phyloP scores from a whole-genome alignment of 192 early-diverging fungal species.

The Allomyces macrogynus region DNA sequence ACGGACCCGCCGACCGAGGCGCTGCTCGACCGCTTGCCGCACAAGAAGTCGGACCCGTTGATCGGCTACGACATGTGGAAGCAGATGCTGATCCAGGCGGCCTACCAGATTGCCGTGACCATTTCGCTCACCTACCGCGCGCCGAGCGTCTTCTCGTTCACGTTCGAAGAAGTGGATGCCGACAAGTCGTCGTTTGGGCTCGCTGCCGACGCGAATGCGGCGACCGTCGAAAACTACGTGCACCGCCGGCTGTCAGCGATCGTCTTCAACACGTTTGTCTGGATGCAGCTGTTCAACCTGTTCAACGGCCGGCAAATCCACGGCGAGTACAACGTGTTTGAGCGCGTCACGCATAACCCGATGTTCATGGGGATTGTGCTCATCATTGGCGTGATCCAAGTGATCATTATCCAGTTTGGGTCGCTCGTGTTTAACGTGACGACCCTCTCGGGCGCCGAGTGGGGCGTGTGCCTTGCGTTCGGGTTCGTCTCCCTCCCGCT shows the following conservation, averaged over 20 bases:
- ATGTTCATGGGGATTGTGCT: conserved; percentile 66
- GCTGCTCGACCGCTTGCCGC: no score
- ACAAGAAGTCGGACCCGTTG: no score
- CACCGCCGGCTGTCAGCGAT: conserved; percentile 33
- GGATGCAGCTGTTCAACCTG: conserved; percentile 87
- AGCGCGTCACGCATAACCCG: conserved; percentile 47
- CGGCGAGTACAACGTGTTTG: conserved; percentile 61
- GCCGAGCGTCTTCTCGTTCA: conserved; percentile 46
- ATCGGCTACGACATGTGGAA: no score
- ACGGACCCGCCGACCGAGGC: no score
- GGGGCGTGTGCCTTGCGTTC: conserved; percentile 60
- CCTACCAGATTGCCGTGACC: no score
- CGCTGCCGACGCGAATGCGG: no score
- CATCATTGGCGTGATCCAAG: conserved; percentile 53
- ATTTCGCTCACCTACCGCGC: no score
- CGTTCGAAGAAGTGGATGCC: background rate
- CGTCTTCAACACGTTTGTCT: conserved; percentile 87
- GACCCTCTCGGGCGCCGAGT: conserved; percentile 42
- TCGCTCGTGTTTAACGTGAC: conserved; percentile 61
- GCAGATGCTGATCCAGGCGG: no score
- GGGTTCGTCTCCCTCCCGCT: conserved; percentile 64
- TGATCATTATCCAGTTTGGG: conserved; percentile 77
- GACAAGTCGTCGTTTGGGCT: conserved; percentile 4
- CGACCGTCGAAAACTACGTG: no score
- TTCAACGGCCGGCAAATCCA: conserved; percentile 77